Conservation (phyloP, 176 grass and related monocot genomes). For the Zizania latifolia region DNA sequence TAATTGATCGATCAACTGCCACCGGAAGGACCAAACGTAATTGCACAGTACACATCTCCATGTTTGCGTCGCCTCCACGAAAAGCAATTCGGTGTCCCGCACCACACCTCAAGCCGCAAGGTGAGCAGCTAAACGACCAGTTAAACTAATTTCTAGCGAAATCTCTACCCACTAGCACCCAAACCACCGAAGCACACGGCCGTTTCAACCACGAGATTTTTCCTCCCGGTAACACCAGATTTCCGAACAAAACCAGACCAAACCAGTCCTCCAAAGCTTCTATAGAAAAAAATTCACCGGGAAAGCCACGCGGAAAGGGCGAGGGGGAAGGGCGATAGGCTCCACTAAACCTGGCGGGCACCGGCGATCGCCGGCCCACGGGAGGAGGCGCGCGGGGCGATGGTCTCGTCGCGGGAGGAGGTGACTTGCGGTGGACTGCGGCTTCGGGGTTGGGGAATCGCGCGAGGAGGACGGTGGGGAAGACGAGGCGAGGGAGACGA, state of each 20-base stretch:
- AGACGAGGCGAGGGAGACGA: background rate
- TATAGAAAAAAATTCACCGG: background rate
- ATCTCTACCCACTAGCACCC: no score
- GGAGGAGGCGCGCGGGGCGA: background rate
- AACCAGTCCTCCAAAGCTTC: background rate
- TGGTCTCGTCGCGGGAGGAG: slow-evolving; percentile 16
- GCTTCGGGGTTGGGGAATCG: slow-evolving; percentile 39
- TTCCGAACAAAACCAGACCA: background rate
- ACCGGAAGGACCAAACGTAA: background rate
- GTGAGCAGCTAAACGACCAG: background rate
- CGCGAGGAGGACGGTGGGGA: background rate
- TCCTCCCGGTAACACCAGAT: background rate
- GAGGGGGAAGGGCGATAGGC: no score
- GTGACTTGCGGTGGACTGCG: slow-evolving; percentile 41
- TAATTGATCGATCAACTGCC: background rate
- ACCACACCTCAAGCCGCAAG: background rate
- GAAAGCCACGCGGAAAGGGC: background rate
- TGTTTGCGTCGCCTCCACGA: background rate
- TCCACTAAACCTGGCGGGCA: slow-evolving; percentile 36
- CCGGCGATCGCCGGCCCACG: slow-evolving; percentile 28
- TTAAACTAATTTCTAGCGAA: slow-evolving; percentile 29
- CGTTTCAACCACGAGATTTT: no score
- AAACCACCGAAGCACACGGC: no score
- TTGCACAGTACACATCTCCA: background rate
- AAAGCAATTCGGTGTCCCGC: background rate